Percentiles rank a stretch among this genome's conserved stretches.
phyloP scores from a whole-genome alignment of 305 asterid species.

The Solanum chacoense region DNA sequence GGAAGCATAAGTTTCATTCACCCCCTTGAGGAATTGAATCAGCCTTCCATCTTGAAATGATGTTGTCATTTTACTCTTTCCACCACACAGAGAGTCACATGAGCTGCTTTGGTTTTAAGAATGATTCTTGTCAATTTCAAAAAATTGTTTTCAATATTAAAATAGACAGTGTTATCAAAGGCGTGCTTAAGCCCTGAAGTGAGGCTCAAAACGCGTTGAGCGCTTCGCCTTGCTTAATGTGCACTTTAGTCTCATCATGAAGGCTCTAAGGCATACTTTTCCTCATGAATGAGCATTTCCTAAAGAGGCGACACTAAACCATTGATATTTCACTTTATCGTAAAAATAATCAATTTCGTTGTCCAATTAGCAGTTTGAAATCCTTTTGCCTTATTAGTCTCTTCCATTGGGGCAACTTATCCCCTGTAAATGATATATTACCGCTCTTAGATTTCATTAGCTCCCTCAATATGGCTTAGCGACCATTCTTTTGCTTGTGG shows the following conservation, averaged over 20 bases:
- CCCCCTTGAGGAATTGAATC: not conserved
- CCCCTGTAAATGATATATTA: not conserved
- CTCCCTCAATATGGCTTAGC: not conserved
- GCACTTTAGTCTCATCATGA: not conserved
- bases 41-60: not conserved
- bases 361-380: not conserved
- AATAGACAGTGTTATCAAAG: not conserved
- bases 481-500: not conserved
- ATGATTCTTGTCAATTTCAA: not conserved
- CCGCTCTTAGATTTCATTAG: not conserved
- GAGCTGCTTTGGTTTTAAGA: not conserved
- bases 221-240: not conserved
- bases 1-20: not conserved
- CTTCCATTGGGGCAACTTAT: not conserved
- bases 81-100: not conserved
- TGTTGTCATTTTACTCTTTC: not conserved
- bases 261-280: not conserved
- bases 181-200: not conserved
- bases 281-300: not conserved
- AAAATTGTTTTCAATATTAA: not conserved
- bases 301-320: not conserved
- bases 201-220: not conserved
- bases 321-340: not conserved
- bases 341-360: not conserved
- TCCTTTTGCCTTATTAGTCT: not conserved